Percentiles rank a stretch among this genome's conserved stretches.
Conservation (phyloP, 75 land plant genomes). For the Azolla pinnata region DNA sequence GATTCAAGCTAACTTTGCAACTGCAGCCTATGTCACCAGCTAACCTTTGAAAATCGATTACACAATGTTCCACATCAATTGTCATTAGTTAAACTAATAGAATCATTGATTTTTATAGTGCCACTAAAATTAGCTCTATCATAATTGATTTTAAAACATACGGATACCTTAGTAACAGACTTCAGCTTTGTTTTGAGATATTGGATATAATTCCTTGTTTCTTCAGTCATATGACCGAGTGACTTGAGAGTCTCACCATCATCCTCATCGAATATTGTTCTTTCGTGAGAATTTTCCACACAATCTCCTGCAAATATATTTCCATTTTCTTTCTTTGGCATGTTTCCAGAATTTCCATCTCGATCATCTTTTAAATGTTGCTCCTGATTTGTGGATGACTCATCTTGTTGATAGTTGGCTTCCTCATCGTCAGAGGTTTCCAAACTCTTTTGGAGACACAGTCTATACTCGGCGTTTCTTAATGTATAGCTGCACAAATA, state of each 20-base stretch:
- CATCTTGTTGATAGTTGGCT: not conserved
- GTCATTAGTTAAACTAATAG: too few species aligned
- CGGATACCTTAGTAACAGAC: not conserved
- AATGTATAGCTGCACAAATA: constrained; percentile 60
- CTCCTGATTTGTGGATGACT: not conserved
- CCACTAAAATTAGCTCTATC: too few species aligned
- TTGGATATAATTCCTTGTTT: not conserved
- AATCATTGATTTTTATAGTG: too few species aligned
- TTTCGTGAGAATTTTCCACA: not conserved
- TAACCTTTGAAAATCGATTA: too few species aligned
- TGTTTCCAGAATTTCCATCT: not conserved
- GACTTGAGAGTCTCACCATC: not conserved
- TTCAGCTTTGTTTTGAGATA: not conserved
- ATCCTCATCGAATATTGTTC: not conserved
- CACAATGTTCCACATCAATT: too few species aligned
- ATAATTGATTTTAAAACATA: too few species aligned
- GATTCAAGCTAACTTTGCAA: too few species aligned
- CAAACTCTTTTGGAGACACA: constrained; percentile 68
- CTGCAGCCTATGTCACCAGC: too few species aligned
- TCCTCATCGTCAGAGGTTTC: constrained; percentile 36
- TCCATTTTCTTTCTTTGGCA: not conserved
- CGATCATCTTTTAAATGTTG: not conserved
- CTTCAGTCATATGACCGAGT: constrained; percentile 2
- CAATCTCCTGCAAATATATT: not conserved
- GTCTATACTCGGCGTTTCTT: constrained; percentile 76